Conservation (phyloP, 768 basidiomycete species). For the Leccinum rimulosum region DNA sequence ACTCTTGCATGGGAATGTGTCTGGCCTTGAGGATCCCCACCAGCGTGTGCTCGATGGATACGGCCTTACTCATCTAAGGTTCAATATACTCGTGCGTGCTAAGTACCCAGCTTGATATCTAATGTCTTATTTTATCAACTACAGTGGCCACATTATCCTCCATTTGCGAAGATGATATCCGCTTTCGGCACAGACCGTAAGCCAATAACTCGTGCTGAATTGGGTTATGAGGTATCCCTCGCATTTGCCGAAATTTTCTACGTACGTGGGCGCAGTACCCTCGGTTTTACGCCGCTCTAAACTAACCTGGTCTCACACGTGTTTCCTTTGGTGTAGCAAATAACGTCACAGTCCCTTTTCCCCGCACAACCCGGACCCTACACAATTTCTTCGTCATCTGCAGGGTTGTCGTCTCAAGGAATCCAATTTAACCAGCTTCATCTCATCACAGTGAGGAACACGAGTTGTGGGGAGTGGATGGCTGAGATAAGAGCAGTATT, state of each 20-base stretch:
- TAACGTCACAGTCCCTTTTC: slow-evolving; percentile 13
- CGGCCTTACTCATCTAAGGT: slow-evolving; percentile 11
- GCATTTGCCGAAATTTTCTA: slow-evolving; percentile 32
- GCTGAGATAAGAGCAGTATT: slow-evolving; percentile 25
- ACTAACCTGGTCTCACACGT: slow-evolving; percentile 4
- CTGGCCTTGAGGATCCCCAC: slow-evolving; percentile 17
- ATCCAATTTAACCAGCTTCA: slow-evolving; percentile 25
- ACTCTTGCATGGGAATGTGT: slow-evolving; percentile 20
- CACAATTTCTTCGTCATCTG: slow-evolving; percentile 8
- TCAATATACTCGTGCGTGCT: slow-evolving; percentile 25
- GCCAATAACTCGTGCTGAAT: slow-evolving; percentile 20
- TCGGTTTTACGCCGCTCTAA: background rate
- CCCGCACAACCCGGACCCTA: slow-evolving; percentile 20
- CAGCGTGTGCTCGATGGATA: slow-evolving; percentile 24
- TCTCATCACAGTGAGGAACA: slow-evolving; percentile 26
- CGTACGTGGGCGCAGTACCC: slow-evolving; percentile 15
- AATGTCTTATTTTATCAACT: background rate
- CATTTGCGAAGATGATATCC: slow-evolving; percentile 24
- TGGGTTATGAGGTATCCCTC: slow-evolving; percentile 29
- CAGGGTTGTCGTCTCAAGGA: slow-evolving; percentile 14
- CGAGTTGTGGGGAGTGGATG: slow-evolving; percentile 27
- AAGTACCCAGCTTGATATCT: background rate
- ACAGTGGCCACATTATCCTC: slow-evolving; percentile 28
- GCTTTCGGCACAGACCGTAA: slow-evolving; percentile 18
- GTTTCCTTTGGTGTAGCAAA: slow-evolving; percentile 10